Conservation (phyloP, 2,329 filamentous ascomycete species). For the Aspergillus aculeatus region DNA sequence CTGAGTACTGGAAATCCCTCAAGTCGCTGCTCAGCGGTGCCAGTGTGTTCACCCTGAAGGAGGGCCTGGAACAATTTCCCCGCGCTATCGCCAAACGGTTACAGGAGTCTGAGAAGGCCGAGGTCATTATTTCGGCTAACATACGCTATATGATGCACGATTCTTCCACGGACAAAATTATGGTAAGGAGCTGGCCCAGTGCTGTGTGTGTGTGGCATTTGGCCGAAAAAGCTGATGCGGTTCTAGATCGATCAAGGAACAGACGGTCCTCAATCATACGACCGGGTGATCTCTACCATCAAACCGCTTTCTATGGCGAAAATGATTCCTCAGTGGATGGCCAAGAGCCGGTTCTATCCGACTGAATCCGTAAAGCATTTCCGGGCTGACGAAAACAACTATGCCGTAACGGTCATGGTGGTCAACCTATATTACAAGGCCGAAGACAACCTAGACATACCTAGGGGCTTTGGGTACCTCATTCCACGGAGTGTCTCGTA, state of each 20-base stretch:
- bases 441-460: conserved; percentile 58
- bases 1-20: conserved; percentile 19
- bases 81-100: conserved; percentile 55
- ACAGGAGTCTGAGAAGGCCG: conserved; percentile 56
- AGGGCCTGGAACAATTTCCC: conserved; percentile 65
- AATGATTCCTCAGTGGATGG: not conserved
- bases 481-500: conserved; percentile 72
- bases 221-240: not conserved
- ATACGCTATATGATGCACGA: conserved; percentile 49
- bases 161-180: conserved; percentile 20
- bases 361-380: conserved; percentile 19
- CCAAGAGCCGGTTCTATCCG: not conserved
- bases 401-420: conserved; percentile 80
- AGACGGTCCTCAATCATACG: conserved; percentile 17
- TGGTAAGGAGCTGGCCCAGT: conserved; percentile 20
- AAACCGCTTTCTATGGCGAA: not conserved
- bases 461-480: conserved; percentile 83
- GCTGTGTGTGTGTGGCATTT: not conserved
- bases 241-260: conserved; percentile 20
- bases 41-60: conserved; percentile 44
- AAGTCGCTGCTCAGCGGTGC: conserved; percentile 18
- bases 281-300: conserved; percentile 34
- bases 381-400: conserved; percentile 41
- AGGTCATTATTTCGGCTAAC: conserved; percentile 52
- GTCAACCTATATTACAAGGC: conserved; percentile 83